These are phyloP conservation scores for Globisporangium barbulae DNA, from an alignment of 352 stramenopile genomes.

Conservation along the genomic window DNA sequence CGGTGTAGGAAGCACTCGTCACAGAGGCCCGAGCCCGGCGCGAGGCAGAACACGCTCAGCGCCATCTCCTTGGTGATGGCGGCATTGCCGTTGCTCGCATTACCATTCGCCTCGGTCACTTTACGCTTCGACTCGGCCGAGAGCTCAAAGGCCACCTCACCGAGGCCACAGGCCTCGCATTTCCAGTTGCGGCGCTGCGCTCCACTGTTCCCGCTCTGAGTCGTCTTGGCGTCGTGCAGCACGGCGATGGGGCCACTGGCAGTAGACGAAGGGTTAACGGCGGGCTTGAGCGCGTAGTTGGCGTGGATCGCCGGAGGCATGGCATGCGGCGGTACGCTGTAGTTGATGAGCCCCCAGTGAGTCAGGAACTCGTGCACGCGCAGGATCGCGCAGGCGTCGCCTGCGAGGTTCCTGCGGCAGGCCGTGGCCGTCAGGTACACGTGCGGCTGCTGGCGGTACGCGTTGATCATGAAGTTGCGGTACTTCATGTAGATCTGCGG, in stretches of 20 bases:
- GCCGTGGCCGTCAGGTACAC: slow-evolving; percentile 83
- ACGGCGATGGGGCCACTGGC: slow-evolving; percentile 23
- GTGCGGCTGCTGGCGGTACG: slow-evolving; percentile 72
- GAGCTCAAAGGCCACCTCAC: slow-evolving; percentile 53
- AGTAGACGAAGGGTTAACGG: slow-evolving; percentile 14
- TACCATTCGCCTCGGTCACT: slow-evolving; percentile 17
- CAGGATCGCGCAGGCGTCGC: slow-evolving; percentile 79
- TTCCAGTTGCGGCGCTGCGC: neutral
- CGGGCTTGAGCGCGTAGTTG: slow-evolving; percentile 49
- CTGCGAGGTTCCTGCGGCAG: slow-evolving; percentile 75
- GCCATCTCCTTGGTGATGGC: slow-evolving; percentile 35
- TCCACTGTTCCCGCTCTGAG: neutral
- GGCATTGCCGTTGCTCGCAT: slow-evolving; percentile 10
- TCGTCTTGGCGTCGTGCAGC: slow-evolving; percentile 24
- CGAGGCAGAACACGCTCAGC: slow-evolving; percentile 39
- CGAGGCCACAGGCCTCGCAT: slow-evolving; percentile 50
- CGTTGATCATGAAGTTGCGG: slow-evolving; percentile 85
- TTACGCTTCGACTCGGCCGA: slow-evolving; percentile 58
- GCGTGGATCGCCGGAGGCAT: slow-evolving; percentile 51
- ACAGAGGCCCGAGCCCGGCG: slow-evolving; percentile 62
- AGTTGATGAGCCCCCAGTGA: slow-evolving; percentile 87
- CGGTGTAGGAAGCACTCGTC: slow-evolving; percentile 63
- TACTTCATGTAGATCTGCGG: slow-evolving; percentile 80
- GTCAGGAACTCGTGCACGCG: slow-evolving; percentile 84
- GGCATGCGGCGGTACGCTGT: slow-evolving; percentile 70